Evolutionary conservation across 768 basidiomycete species (phyloP).

Genomic region (Leucogyrophana mollusca): DNA sequence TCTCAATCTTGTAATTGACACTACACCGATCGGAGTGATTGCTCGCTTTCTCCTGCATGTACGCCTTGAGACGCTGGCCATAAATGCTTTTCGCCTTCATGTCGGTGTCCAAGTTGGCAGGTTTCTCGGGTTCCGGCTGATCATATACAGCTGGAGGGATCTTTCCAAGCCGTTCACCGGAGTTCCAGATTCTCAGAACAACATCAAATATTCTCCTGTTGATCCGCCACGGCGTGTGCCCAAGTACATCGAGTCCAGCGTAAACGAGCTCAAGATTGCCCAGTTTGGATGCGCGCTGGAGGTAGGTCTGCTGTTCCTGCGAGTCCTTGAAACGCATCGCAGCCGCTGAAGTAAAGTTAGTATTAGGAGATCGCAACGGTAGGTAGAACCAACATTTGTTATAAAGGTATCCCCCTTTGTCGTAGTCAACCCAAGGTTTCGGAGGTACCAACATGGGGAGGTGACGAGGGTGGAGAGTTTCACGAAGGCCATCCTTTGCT

Average conservation of each 20-base stretch:
- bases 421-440: constrained; percentile 77
- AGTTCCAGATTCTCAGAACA: constrained; percentile 83
- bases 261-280: constrained; percentile 84
- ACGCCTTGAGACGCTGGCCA: constrained; percentile 52
- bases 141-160: constrained; percentile 76
- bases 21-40: constrained; percentile 91
- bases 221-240: constrained; percentile 87
- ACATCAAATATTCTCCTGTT: constrained; percentile 77
- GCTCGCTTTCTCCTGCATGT: constrained; percentile 61
- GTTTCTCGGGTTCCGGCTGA: constrained; percentile 57
- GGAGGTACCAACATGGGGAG: constrained; percentile 95
- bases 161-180: constrained; percentile 77
- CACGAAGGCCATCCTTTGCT: constrained; percentile 66
- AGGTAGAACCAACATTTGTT: constrained; percentile 56
- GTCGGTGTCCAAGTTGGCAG: constrained; percentile 44
- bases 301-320: constrained; percentile 76
- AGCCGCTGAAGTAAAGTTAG: constrained; percentile 36
- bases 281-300: constrained; percentile 67
- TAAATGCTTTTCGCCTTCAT: constrained; percentile 55
- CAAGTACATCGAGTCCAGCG: constrained; percentile 86
- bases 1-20: constrained; percentile 96
- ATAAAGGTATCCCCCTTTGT: constrained; percentile 82
- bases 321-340: constrained; percentile 95
- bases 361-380: constrained; percentile 4
- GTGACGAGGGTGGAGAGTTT: constrained; percentile 87